Evolutionary conservation across 2,329 filamentous ascomycete genomes (phyloP), one percentile per base, ranked within the genome.

Genomic region (Penicillium fuscoglaucum): DNA sequence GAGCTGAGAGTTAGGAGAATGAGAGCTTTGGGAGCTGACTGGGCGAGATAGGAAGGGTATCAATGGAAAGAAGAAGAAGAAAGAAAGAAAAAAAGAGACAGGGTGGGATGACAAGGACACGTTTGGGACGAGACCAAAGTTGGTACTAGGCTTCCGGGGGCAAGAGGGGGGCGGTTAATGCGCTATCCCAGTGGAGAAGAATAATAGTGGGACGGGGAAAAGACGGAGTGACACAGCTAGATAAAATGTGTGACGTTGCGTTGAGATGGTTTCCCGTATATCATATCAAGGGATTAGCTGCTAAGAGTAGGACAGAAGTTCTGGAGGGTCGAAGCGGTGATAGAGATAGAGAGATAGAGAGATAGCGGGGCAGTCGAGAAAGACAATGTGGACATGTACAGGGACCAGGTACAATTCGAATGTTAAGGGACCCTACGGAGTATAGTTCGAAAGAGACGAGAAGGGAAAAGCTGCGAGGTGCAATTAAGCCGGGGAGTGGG

Each of bases 191-290:
- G 63, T 66, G 65, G 63, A 45, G 63, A 59, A 65, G 49, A 52
- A 57, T 55, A 50, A 57, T 58, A 62, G 65, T 67, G 64, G 65
- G 59, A 65, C 62, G 63, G 45, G 21, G 19, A 49, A 31, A 26
- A 15, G 45, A 52, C 52, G 41, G 40, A 46, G 55, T 65, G 56
- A 62, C 57, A 62, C 57, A 52, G 12, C 46, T 58, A 58, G 55
- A 61, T 61, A 55, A 43, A 47, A 58, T 33, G 55, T 59, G 55
- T 53, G 49, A 58, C 47, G 54, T 56, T 51, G 52, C 48, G 46
- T 45, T 54, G 48, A 8, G 49, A 40, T 40, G 28, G 15, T 29
- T 28, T 9, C 13, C 17, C n/a, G 15, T 47, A 39, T 21, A 40
- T 49, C 26, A 40, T 9, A 12, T 33, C 28, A 29, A 49, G 33